Evolutionary conservation across 306 rosid genomes (phyloP), one percentile per base, ranked within the genome.

Genomic region (Citrullus colocynthis): DNA sequence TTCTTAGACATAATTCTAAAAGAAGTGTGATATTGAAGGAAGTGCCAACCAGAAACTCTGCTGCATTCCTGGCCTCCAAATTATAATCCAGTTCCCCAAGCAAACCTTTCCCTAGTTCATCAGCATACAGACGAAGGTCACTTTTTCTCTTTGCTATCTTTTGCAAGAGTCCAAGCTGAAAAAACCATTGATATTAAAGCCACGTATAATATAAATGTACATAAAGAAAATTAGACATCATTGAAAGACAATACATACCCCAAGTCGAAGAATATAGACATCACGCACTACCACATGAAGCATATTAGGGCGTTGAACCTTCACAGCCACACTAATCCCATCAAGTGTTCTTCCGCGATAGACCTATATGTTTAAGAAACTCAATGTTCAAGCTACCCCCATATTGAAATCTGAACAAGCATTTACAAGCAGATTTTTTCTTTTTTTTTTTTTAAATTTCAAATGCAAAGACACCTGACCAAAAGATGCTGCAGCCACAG

Each of bases 401-500:
- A 81, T 78, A 20, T 54, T 65, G 51, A 63, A 61, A 20, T 57
- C 70, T 51, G 41, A 66, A 67, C 59, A 77, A 45, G 44, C 70
- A 75, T 66, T 60, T 73, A 77, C 44, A 61, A 24, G 36, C 8
- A 16, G 15, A 24, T 7, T 28, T 72, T 21, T 24, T 45, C 10
- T 45, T 45, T 44, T 69, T n/a, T 42, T 6, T 42, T 69, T 41
- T 42, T 69, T 32, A 24, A 24, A 24, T 24, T 24, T 6, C 59
- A 49, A 72, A 49, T 28, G 28, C 76, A 45, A 79, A 78, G 77
- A 81, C 86, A 92, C 98, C 97, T 92, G 97, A 84, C 97, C 98
- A 84, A 94, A 94, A 79, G 98, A 94, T 80, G 98, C 98, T 13
- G 98, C 97, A 74, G 97, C 98, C 70, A 88, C 82, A 80, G 97